Percentiles rank a stretch among this genome's conserved stretches.
Conservation (phyloP, 179 eudicot species). For the Carnegiea gigantea region DNA sequence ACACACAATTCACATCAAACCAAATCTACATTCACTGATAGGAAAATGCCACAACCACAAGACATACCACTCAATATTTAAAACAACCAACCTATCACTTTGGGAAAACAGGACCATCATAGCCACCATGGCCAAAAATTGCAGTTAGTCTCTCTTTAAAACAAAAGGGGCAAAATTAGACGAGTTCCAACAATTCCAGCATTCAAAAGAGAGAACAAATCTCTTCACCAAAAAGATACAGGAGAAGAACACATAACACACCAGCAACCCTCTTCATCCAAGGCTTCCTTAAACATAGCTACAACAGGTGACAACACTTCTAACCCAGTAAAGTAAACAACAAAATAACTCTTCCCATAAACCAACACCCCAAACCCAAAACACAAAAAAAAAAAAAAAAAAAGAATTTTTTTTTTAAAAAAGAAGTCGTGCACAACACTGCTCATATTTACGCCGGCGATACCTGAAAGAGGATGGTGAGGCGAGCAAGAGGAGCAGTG, state of each 20-base stretch:
- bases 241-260: background rate
- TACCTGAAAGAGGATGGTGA: constrained; percentile 75
- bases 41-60: background rate
- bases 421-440: background rate
- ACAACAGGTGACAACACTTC: background rate
- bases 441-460: too few species aligned
- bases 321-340: background rate
- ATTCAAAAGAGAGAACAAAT: background rate
- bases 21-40: background rate
- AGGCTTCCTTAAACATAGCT: background rate
- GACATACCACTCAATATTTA: background rate
- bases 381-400: too few species aligned
- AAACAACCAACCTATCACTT: background rate
- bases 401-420: background rate
- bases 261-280: background rate
- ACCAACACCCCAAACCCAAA: background rate
- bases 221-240: background rate
- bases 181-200: background rate
- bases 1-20: background rate
- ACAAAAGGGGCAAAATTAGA: too few species aligned
- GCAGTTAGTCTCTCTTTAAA: background rate
- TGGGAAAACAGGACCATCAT: background rate
- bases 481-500: constrained; percentile 77
- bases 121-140: constrained; percentile 1
- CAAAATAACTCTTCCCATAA: background rate